Percentiles rank a stretch among this genome's conserved stretches.
phyloP scores from a whole-genome alignment of 441 rosid genomes.

The Gossypium armourianum region DNA sequence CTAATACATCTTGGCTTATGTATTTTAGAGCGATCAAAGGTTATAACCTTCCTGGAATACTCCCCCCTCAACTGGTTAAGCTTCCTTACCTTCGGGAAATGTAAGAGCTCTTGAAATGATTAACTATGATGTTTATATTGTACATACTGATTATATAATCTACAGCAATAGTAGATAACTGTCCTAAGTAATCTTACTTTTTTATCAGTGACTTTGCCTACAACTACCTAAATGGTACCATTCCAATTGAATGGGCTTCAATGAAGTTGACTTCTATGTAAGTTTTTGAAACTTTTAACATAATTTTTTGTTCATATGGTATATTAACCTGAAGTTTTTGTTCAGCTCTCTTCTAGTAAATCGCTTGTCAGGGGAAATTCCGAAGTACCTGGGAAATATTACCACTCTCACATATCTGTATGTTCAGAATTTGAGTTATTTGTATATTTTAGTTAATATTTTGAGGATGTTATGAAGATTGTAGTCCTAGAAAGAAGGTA shows the following conservation, averaged over 20 bases:
- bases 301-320: conserved; percentile 12
- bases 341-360: conserved; percentile 67
- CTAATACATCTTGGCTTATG: conserved; percentile 9
- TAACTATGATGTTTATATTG: background rate
- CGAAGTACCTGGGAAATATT: conserved; percentile 50
- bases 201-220: conserved; percentile 56
- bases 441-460: conserved; percentile 10
- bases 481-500: background rate
- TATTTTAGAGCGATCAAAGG: conserved; percentile 46
- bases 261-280: conserved; percentile 37
- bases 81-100: conserved; percentile 57
- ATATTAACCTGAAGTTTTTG: conserved; percentile 12
- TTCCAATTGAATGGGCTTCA: conserved; percentile 57
- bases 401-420: conserved; percentile 56
- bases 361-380: conserved; percentile 68
- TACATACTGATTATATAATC: background rate
- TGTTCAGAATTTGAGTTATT: conserved; percentile 21
- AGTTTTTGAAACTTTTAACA: conserved; percentile 12
- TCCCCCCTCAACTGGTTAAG: conserved; percentile 54
- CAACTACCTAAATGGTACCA: conserved; percentile 60
- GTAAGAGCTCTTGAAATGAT: conserved; percentile 32
- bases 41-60: conserved; percentile 66
- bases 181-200: conserved; percentile 10
- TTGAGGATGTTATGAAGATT: conserved; percentile 8
- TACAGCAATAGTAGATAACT: background rate